Base-by-base conservation (phyloP, 2,329 filamentous ascomycete species). In the Endothia cerciana region DNA sequence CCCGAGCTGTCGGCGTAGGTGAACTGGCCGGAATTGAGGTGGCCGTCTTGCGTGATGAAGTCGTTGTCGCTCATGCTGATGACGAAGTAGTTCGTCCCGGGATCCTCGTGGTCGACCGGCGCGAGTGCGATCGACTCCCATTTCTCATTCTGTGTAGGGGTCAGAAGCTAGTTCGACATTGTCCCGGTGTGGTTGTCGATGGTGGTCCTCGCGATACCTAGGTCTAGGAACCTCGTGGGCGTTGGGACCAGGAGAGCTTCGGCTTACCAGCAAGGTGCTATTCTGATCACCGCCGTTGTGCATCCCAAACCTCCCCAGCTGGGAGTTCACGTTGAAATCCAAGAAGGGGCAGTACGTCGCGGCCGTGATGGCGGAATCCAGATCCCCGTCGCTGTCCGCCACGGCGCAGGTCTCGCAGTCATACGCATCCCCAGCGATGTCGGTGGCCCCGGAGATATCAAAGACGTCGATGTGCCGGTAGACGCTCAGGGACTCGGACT, bases 391-490 rank as follows among this genome's bases (percentile, higher is more conserved):
- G 38, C 68, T 55, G 61, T 65, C 72, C 4, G 73, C 74, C 25
- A 76, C 72, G 25, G 67, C 60, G 59, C 77, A 78, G 15, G 74
- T 74, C 5, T 70, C 66, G 64, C 75, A 78, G 70, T 82, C 80
- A 67, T 78, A 79, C 1, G 66, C 67, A 0, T 58, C 28, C 2
- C 81, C 82, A 70, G 83, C 85, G 71, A 92, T 79, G 74, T 92
- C 82, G 0, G 89, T 91, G 0, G 87, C 85, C 0, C 74, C 73
- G 15, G 81, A 80, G 60, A 92, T 85, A 73, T 90, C 88, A 68
- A 92, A 86, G 11, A 93, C 77, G 73, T 93, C 90, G 5, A 87
- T 84, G 68, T 91, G 88, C 60, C 90, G 85, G 76, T 92, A 92
- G 4, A 86, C 73, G 1, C 86, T 89, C 45, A 78, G 73, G 0